Percentiles rank a stretch among this genome's conserved stretches.
Conservation (phyloP, 306 rosid genomes). For the Pterocarpus santalinus region DNA sequence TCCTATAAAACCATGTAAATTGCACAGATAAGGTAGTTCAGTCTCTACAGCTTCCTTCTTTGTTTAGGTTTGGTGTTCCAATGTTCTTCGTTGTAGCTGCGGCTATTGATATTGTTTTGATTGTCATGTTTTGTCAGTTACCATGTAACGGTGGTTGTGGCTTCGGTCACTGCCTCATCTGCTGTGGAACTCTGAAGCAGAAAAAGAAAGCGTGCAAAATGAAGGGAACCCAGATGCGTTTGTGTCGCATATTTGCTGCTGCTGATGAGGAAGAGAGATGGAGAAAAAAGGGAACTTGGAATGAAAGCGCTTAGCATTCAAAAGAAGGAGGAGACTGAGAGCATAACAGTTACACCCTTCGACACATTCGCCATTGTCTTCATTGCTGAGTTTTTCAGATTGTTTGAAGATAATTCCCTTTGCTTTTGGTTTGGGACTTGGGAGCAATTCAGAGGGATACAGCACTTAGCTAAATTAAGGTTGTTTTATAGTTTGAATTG, state of each 20-base stretch:
- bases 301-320: slow-evolving; percentile 10
- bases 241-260: background rate
- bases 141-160: background rate
- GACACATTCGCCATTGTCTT: slow-evolving; percentile 46
- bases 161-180: slow-evolving; percentile 21
- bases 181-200: background rate
- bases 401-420: background rate
- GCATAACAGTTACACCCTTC: slow-evolving; percentile 40
- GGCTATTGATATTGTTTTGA: no score
- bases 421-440: no score
- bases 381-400: background rate
- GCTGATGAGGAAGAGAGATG: slow-evolving; percentile 16
- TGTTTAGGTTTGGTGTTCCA: no score
- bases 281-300: slow-evolving; percentile 44
- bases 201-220: slow-evolving; percentile 47
- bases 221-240: slow-evolving; percentile 37
- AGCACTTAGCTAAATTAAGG: no score
- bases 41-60: no score
- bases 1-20: no score
- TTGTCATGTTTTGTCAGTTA: no score
- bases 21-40: no score
- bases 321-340: slow-evolving; percentile 46
- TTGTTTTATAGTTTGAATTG: no score
- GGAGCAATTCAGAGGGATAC: no score
- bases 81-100: no score